Conservation (phyloP, 2,329 filamentous ascomycete genomes). For the Daldinia eschscholtzii region DNA sequence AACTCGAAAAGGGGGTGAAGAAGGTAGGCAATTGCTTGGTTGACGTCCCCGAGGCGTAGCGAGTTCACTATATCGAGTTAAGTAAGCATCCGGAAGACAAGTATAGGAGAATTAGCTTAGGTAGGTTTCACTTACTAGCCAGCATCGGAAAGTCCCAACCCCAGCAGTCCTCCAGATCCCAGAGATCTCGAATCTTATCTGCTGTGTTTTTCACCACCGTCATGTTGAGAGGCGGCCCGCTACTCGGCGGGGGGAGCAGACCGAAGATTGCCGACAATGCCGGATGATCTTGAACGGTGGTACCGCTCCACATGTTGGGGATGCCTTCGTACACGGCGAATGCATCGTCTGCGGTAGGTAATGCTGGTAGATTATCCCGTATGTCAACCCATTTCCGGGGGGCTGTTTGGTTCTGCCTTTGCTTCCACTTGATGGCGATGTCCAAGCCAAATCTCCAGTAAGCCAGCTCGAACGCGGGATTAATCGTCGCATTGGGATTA, state of each 20-base stretch:
- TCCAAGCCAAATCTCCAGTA: slow-evolving; percentile 73
- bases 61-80: slow-evolving; percentile 54
- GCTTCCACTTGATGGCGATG: slow-evolving; percentile 66
- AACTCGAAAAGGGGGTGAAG: slow-evolving; percentile 65
- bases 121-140: slow-evolving; percentile 48
- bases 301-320: slow-evolving; percentile 57
- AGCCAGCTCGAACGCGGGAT: slow-evolving; percentile 70
- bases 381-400: slow-evolving; percentile 63
- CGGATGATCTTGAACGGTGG: slow-evolving; percentile 58
- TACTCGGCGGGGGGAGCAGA: slow-evolving; percentile 57
- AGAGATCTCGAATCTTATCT: slow-evolving; percentile 54
- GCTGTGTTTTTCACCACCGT: slow-evolving; percentile 56
- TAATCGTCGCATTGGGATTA: slow-evolving; percentile 66
- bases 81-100: background rate
- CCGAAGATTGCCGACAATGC: slow-evolving; percentile 60
- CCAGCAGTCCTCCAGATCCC: slow-evolving; percentile 57
- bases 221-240: slow-evolving; percentile 54
- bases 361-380: slow-evolving; percentile 64
- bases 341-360: slow-evolving; percentile 63
- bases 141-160: slow-evolving; percentile 62
- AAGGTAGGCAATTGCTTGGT: slow-evolving; percentile 58
- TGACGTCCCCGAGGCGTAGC: slow-evolving; percentile 56
- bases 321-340: slow-evolving; percentile 68
- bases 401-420: slow-evolving; percentile 58
- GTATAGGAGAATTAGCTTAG: background rate